phyloP scores from a whole-genome alignment of 768 basidiomycete genomes.

The Leccinum rimulosum region DNA sequence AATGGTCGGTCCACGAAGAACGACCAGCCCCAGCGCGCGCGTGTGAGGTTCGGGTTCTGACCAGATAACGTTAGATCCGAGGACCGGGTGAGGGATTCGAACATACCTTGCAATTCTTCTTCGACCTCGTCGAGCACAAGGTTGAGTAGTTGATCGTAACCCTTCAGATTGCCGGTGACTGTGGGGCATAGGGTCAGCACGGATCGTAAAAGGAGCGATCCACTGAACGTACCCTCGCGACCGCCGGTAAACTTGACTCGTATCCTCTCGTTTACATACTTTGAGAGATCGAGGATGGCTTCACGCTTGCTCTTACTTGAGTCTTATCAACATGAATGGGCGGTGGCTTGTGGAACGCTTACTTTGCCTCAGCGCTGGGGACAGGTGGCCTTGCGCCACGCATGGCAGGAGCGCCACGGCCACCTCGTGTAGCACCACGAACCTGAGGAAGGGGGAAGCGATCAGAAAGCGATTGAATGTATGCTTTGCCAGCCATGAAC shows the following conservation, averaged over 20 bases:
- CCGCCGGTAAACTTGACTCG: slow-evolving; percentile 98
- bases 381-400: slow-evolving; percentile 20
- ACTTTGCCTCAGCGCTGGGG: slow-evolving; percentile 26
- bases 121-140: slow-evolving; percentile 95
- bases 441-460: slow-evolving; percentile 41
- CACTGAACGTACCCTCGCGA: slow-evolving; percentile 66
- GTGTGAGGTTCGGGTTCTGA: slow-evolving; percentile 63
- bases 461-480: slow-evolving; percentile 10
- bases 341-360: slow-evolving; percentile 10
- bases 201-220: neutral
- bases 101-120: slow-evolving; percentile 70
- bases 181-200: slow-evolving; percentile 4
- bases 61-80: slow-evolving; percentile 9
- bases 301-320: slow-evolving; percentile 62
- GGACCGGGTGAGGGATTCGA: slow-evolving; percentile 10
- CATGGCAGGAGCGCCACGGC: slow-evolving; percentile 37
- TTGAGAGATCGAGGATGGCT: slow-evolving; percentile 92
- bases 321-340: slow-evolving; percentile 29
- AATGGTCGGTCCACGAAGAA: slow-evolving; percentile 91
- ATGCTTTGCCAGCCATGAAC: slow-evolving; percentile 4
- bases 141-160: slow-evolving; percentile 94
- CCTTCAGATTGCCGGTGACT: slow-evolving; percentile 94
- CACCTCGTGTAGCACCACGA: slow-evolving; percentile 55
- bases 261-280: slow-evolving; percentile 90
- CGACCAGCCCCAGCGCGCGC: slow-evolving; percentile 77